Evolutionary conservation across 495 filamentous ascomycete genomes (phyloP), one percentile per base, ranked within the genome.

Genomic region (Aspergillus coremiiformis): DNA sequence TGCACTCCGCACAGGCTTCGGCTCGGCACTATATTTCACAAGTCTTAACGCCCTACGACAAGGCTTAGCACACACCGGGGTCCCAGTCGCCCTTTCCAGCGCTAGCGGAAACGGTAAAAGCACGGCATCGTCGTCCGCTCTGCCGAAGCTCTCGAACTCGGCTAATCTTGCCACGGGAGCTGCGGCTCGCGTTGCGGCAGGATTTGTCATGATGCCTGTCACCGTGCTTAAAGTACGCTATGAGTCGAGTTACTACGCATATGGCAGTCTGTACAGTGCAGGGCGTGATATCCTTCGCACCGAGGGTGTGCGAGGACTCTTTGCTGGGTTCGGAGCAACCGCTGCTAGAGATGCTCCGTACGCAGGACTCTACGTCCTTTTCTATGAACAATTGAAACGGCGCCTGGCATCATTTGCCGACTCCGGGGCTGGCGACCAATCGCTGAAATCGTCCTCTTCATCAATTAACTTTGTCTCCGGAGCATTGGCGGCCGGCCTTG

Each of bases 191-290:
- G 87, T 87, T 5, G 80, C 83, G 11, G 91, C 90, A 0, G 93
- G 93, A 10, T 85, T 95, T 63, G 70, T 95, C 37, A 84, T 97
- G 72, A 97, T 96, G 90, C 93, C 93, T 6, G 81, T 97, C 47
- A 99, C 93, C 2, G 87, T 97, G 27, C 80, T 99, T 63, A 99
- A 99, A 64, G 94, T 99, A 9, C 87, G 93, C 42, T 97, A 93
- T 63, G 93, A 99, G 63, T 87, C 82, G 8, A 85, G 78, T 49
- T 71, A 88, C 41, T 99, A 96, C 74, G 69, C 77, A 24, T 99
- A 99, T 71, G 75, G 75, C n/a, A 89, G 87, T 5, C 74, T 99
- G 17, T 63, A 75, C 22, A 73, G 78, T 27, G 93, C 94, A 0
- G 80, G 77, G 3, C 78, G 72, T 12, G 87, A 91, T 58, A 97